phyloP scores from a whole-genome alignment of 768 basidiomycete genomes.

The Mycena maculata region DNA sequence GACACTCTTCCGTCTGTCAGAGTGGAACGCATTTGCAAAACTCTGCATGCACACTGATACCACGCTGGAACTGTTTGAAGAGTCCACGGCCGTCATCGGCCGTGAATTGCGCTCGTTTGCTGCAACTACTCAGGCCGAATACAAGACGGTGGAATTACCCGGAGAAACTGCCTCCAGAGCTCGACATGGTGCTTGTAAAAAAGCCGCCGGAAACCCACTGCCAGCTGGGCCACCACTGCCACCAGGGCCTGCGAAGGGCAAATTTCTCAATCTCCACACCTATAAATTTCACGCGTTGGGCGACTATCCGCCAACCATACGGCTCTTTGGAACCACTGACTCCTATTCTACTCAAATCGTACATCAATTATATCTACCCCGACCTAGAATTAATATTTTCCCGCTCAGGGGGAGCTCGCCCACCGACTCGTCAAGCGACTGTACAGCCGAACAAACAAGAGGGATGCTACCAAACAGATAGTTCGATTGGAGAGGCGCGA shows the following conservation, averaged over 20 bases:
- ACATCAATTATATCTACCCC: slow-evolving; percentile 4
- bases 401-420: slow-evolving; percentile 50
- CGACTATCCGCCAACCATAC: slow-evolving; percentile 41
- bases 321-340: slow-evolving; percentile 43
- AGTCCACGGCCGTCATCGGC: slow-evolving; percentile 22
- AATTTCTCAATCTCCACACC: slow-evolving; percentile 36
- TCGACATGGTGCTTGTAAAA: slow-evolving; percentile 30
- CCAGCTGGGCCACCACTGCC: not conserved
- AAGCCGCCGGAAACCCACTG: slow-evolving; percentile 13
- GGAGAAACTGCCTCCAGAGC: slow-evolving; percentile 37
- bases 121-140: not conserved
- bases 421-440: slow-evolving; percentile 50
- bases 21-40: slow-evolving; percentile 40
- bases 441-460: slow-evolving; percentile 50
- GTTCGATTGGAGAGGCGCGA: slow-evolving; percentile 34
- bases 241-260: slow-evolving; percentile 31
- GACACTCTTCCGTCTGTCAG: slow-evolving; percentile 27
- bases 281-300: slow-evolving; percentile 47
- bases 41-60: slow-evolving; percentile 33
- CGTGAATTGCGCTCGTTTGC: slow-evolving; percentile 11
- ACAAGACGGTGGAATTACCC: slow-evolving; percentile 39
- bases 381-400: not conserved
- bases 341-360: slow-evolving; percentile 48
- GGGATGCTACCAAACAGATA: slow-evolving; percentile 40
- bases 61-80: slow-evolving; percentile 24